phyloP scores from a whole-genome alignment of 2,329 filamentous ascomycete genomes.

The Sporothrix protearum region DNA sequence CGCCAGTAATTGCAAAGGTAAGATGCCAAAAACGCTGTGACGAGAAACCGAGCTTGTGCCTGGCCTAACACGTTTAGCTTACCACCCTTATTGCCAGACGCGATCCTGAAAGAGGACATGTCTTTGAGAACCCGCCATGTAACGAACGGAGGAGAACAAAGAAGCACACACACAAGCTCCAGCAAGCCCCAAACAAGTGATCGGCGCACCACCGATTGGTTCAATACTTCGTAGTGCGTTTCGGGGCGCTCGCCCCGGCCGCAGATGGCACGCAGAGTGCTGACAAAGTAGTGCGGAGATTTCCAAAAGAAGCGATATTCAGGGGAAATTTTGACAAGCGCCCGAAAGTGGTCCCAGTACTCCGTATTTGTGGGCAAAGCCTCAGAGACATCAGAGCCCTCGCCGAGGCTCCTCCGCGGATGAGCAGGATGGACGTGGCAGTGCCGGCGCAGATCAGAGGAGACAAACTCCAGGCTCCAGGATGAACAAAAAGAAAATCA shows the following conservation, averaged over 20 bases:
- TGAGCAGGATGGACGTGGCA: not conserved
- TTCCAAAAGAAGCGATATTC: not conserved
- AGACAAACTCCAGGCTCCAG: not conserved
- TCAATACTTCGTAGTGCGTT: not conserved
- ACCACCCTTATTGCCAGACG: not conserved
- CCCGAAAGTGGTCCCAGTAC: no score
- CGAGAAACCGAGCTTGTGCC: not conserved
- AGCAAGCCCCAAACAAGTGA: not conserved
- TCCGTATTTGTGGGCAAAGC: not conserved
- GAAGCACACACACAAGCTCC: not conserved
- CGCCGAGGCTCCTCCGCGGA: not conserved
- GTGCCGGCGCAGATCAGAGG: not conserved
- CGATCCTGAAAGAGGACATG: not conserved
- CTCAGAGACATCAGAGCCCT: not conserved
- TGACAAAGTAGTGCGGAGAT: conserved; percentile 2
- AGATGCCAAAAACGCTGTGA: not conserved
- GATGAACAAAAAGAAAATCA: not conserved
- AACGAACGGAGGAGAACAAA: not conserved
- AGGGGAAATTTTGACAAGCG: not conserved
- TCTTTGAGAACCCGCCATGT: not conserved
- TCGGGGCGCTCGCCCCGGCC: not conserved
- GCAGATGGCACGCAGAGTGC: no score
- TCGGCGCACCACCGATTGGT: not conserved
- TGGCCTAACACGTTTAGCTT: not conserved
- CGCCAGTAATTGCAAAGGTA: no score